Evolutionary conservation across 257 asterid genomes (phyloP).

Genomic region (Penstemon eatonii): DNA sequence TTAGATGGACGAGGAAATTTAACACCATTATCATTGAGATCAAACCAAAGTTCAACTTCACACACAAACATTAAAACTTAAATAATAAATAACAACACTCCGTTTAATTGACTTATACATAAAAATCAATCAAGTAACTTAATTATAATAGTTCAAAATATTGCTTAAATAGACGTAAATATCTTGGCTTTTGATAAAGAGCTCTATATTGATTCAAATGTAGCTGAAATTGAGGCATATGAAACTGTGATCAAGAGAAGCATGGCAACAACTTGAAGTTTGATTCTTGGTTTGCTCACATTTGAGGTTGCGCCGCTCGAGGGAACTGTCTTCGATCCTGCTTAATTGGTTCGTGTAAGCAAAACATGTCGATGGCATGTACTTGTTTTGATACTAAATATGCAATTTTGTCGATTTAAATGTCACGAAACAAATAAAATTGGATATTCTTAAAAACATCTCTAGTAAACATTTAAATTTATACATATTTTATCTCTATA

Average conservation of each 20-base stretch:
- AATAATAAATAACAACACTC: background rate
- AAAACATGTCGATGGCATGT: conserved; percentile 6
- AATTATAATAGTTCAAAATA: background rate
- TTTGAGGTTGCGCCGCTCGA: conserved; percentile 37
- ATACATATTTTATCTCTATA: no score
- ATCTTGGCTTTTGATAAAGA: background rate
- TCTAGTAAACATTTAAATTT: no score
- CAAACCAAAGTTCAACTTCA: no score
- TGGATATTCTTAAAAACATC: background rate
- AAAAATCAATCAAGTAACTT: background rate
- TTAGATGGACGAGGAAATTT: no score
- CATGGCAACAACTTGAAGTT: conserved; percentile 29
- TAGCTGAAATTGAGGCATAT: conserved; percentile 38
- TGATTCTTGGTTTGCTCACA: conserved; percentile 30
- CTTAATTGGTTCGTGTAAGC: conserved; percentile 8
- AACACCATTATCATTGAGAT: no score
- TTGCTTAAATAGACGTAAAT: background rate
- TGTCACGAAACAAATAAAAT: background rate
- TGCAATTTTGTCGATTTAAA: background rate
- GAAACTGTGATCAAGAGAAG: conserved; percentile 42
- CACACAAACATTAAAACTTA: background rate
- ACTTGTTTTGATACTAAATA: background rate
- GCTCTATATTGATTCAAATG: conserved; percentile 14
- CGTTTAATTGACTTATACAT: background rate
- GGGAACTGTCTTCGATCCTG: conserved; percentile 53